phyloP scores from a whole-genome alignment of 176 grass and related monocot species.

The Calamus simplicifolius region DNA sequence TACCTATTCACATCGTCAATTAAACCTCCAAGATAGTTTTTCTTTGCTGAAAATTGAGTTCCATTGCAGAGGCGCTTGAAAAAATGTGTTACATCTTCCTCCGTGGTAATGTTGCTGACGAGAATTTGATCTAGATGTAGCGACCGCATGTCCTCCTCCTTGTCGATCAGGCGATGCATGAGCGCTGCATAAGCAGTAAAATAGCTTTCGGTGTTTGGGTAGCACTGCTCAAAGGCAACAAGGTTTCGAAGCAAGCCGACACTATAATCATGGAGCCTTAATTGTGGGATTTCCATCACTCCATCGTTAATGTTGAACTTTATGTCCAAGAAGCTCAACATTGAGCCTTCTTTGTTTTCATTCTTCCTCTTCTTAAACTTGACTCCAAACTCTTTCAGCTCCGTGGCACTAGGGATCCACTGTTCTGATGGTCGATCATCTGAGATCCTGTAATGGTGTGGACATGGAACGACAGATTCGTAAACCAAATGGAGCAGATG shows the following conservation, averaged over 20 bases:
- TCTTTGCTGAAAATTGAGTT: too few species aligned
- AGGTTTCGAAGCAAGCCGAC: slow-evolving; percentile 14
- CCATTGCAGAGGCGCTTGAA: too few species aligned
- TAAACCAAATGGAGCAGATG: slow-evolving; percentile 22
- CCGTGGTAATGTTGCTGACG: too few species aligned
- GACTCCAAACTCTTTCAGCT: slow-evolving; percentile 16
- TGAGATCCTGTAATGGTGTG: neutral
- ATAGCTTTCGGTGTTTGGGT: slow-evolving; percentile 1
- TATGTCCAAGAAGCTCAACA: slow-evolving; percentile 15
- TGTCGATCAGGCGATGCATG: slow-evolving; percentile 15
- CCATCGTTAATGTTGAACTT: slow-evolving; percentile 17
- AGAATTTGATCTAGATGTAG: too few species aligned
- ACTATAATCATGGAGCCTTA: slow-evolving; percentile 26
- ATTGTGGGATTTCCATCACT: slow-evolving; percentile 13
- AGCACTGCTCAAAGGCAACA: slow-evolving; percentile 17
- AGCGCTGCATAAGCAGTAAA: slow-evolving; percentile 16
- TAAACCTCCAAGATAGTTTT: too few species aligned
- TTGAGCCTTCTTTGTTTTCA: neutral
- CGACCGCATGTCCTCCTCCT: neutral
- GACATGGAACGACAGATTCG: slow-evolving; percentile 16
- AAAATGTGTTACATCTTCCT: too few species aligned
- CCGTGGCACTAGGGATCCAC: neutral
- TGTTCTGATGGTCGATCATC: neutral
- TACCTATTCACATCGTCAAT: too few species aligned
- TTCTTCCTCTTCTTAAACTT: slow-evolving; percentile 11